A percentile compares a stretch with the other conserved stretches of the same genome.
These are phyloP conservation scores for Fusarium newnesense DNA, from an alignment of 2,329 filamentous ascomycete species.

Conservation along the genomic window DNA sequence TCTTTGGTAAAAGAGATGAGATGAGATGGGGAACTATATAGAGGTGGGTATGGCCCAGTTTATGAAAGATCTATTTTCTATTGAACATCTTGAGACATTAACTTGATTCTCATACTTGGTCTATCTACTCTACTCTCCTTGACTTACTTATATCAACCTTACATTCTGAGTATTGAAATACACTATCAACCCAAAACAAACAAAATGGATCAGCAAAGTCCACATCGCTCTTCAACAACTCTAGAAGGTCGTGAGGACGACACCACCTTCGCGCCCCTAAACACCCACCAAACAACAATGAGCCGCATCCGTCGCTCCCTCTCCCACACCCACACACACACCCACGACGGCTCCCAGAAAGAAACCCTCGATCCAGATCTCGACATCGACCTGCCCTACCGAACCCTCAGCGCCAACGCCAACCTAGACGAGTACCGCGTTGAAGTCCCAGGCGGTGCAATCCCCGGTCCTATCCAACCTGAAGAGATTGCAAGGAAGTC, in stretches of 20 bases:
- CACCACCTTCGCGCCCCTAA: slow-evolving; percentile 39
- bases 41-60: slow-evolving; percentile 20
- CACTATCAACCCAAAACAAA: background rate
- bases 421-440: slow-evolving; percentile 74
- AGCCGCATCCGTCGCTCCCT: slow-evolving; percentile 39
- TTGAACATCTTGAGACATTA: slow-evolving; percentile 23
- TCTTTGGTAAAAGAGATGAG: background rate
- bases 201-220: slow-evolving; percentile 24
- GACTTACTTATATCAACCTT: background rate
- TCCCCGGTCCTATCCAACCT: slow-evolving; percentile 57
- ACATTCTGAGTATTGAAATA: background rate
- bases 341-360: slow-evolving; percentile 42
- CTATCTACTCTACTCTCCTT: background rate
- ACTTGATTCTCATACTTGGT: slow-evolving; percentile 12
- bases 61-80: background rate
- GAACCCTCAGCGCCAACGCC: slow-evolving; percentile 68
- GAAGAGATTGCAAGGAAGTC: slow-evolving; percentile 37
- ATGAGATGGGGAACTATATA: slow-evolving; percentile 27
- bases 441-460: slow-evolving; percentile 70
- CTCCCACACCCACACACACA: slow-evolving; percentile 20
- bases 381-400: slow-evolving; percentile 71
- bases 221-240: slow-evolving; percentile 34
- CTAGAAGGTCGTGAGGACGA: slow-evolving; percentile 26
- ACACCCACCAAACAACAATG: slow-evolving; percentile 30
- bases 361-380: slow-evolving; percentile 53